A percentile compares a stretch with the other conserved stretches of the same genome.
phyloP scores from a whole-genome alignment of 805 yeast species.

The Pichia thaimueangensis region DNA sequence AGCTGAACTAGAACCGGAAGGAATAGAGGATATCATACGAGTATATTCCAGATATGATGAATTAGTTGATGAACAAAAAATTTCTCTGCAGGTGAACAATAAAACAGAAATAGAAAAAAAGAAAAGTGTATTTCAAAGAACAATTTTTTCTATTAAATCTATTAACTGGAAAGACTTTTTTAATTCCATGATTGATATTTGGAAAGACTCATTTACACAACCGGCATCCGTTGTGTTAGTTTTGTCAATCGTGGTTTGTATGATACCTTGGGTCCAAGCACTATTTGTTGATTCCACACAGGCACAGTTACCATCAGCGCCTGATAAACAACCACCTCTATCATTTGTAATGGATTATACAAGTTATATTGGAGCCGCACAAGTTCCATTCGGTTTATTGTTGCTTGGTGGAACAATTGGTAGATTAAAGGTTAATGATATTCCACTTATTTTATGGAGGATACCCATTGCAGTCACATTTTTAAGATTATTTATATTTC shows the following conservation, averaged over 20 bases:
- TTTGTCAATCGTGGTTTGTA: conserved; percentile 55
- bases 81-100: conserved; percentile 8
- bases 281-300: conserved; percentile 49
- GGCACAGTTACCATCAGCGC: conserved; percentile 61
- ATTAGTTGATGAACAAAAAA: conserved; percentile 1
- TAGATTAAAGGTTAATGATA: conserved; percentile 49
- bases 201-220: conserved; percentile 45
- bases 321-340: conserved; percentile 77
- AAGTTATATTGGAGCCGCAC: conserved; percentile 74
- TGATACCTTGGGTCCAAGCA: conserved; percentile 84
- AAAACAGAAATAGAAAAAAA: conserved; percentile 2
- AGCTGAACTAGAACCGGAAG: conserved; percentile 26
- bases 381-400: conserved; percentile 81
- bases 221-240: conserved; percentile 74
- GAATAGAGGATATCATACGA: conserved; percentile 39
- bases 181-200: conserved; percentile 9
- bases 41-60: conserved; percentile 46
- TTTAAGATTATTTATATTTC: conserved; percentile 59
- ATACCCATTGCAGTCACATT: conserved; percentile 53
- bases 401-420: conserved; percentile 86
- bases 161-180: conserved; percentile 9
- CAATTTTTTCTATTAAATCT: conserved; percentile 1
- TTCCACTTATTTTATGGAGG: conserved; percentile 70
- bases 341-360: conserved; percentile 81
- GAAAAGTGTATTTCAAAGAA: background rate